phyloP scores from a whole-genome alignment of 805 yeast species.

The Jamesozyma gamospora region DNA sequence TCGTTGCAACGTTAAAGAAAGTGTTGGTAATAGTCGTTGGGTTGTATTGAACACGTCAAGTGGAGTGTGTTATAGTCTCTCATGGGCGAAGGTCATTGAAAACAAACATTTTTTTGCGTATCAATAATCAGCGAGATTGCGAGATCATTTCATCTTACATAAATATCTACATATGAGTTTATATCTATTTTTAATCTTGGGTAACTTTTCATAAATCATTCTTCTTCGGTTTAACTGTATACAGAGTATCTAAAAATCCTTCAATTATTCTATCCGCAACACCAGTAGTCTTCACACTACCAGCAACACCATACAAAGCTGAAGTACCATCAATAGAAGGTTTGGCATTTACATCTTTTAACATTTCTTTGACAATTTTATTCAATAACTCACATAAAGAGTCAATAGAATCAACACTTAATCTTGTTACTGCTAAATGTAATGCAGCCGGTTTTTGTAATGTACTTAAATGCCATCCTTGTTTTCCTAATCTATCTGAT shows the following conservation, averaged over 20 bases:
- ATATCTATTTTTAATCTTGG: too few species aligned
- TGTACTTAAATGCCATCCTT: slow-evolving; percentile 75
- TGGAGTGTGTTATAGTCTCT: too few species aligned
- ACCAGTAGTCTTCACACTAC: slow-evolving; percentile 73
- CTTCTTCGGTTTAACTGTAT: slow-evolving; percentile 36
- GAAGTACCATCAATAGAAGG: slow-evolving; percentile 56
- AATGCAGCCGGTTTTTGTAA: slow-evolving; percentile 86
- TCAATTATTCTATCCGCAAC: slow-evolving; percentile 72
- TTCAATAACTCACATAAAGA: slow-evolving; percentile 47
- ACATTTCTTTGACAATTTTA: slow-evolving; percentile 35
- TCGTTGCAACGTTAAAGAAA: too few species aligned
- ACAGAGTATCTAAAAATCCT: slow-evolving; percentile 73
- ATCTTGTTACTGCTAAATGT: slow-evolving; percentile 78
- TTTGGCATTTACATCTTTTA: slow-evolving; percentile 20
- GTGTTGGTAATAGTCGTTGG: too few species aligned
- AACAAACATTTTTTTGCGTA: too few species aligned
- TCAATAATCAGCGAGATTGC: too few species aligned
- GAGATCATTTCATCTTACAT: too few species aligned
- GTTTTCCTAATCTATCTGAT: slow-evolving; percentile 55
- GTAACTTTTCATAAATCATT: background rate
- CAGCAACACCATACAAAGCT: slow-evolving; percentile 92
- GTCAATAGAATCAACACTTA: slow-evolving; percentile 53
- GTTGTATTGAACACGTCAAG: too few species aligned
- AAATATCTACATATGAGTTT: too few species aligned
- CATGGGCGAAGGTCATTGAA: too few species aligned